Evolutionary conservation across 345 rosid species (phyloP), one percentile per base, ranked within the genome.

Genomic region (Arabidopsis thaliana): DNA sequence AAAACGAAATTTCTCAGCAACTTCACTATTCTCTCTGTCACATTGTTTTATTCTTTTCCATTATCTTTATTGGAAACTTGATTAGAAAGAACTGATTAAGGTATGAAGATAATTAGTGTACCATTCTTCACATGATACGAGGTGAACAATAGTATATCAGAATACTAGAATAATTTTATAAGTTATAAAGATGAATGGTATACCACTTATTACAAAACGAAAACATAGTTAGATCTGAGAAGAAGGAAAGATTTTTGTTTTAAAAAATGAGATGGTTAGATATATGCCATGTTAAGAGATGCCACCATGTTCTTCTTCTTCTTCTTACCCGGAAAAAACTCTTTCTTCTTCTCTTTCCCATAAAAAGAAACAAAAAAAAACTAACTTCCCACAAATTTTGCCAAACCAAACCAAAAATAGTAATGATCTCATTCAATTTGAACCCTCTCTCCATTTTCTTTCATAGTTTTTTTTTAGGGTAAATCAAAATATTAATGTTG

Each of bases 271-370:
- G 28, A 64, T 2, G 3, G 20, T 65, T 22, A 49, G 46, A 34
- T 49, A 38, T 38, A 65, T 53, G 59, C 4, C 65, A 65, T 40
- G 79, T 66, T 55, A 46, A 61, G 64, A 13, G 59, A 61, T 51
- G 48, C 4, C 51, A 69, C 28, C 80, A 69, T 55, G 70, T 76
- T 76, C 50, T 59, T 41, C 50, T 71, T 41, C 50, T 71, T 55
- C 41, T 37, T 55, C 41, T 37, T 16, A 13, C 76, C 80, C 76
- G 61, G 72, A 67, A 70, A 77, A 77, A 56, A 38, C 80, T 77
- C 75, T 32, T 38, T 25, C 60, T 25, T 46, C 62, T 16, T 70
- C 50, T 37, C 51, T 67, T 51, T 34, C 41, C 70, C 68, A 34
- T 8, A 46, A 45, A 56, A 44, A 70, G 12, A 25, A 28, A 44